Conservation (phyloP, 495 filamentous ascomycete genomes). For the Hyaloscypha finlandica region DNA sequence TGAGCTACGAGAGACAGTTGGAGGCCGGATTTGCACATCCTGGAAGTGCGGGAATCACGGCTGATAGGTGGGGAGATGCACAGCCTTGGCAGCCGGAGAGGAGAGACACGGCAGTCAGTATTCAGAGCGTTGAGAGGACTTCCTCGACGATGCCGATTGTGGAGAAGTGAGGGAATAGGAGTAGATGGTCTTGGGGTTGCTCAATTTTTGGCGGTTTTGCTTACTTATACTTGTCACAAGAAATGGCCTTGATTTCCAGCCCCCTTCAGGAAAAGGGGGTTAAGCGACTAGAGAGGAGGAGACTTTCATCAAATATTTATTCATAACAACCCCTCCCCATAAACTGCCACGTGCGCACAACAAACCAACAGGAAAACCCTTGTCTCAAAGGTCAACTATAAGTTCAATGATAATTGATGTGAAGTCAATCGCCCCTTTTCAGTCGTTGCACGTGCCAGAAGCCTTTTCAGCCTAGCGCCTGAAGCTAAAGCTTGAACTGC, state of each 20-base stretch:
- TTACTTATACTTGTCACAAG: background rate
- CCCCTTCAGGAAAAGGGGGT: background rate
- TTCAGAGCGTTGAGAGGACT: background rate
- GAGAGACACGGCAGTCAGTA: background rate
- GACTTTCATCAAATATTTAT: background rate
- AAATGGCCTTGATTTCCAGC: background rate
- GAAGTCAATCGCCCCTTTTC: too few species aligned
- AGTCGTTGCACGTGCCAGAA: too few species aligned
- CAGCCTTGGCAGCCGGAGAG: slow-evolving; percentile 30
- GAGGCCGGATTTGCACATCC: slow-evolving; percentile 50
- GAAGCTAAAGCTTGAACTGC: background rate
- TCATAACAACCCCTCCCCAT: background rate
- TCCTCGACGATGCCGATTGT: background rate
- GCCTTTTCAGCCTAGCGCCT: too few species aligned
- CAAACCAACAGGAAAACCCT: too few species aligned
- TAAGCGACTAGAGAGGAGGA: background rate
- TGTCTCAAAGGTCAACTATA: too few species aligned
- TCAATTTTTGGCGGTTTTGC: background rate
- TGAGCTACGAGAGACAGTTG: slow-evolving; percentile 53
- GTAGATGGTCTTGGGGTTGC: background rate
- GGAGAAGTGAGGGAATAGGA: background rate
- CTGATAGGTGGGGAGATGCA: slow-evolving; percentile 48
- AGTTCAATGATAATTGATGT: too few species aligned
- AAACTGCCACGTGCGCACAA: background rate
- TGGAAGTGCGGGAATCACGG: slow-evolving; percentile 48